Conservation (phyloP, 2,329 filamentous ascomycete species). For the Colletotrichum tanaceti region DNA sequence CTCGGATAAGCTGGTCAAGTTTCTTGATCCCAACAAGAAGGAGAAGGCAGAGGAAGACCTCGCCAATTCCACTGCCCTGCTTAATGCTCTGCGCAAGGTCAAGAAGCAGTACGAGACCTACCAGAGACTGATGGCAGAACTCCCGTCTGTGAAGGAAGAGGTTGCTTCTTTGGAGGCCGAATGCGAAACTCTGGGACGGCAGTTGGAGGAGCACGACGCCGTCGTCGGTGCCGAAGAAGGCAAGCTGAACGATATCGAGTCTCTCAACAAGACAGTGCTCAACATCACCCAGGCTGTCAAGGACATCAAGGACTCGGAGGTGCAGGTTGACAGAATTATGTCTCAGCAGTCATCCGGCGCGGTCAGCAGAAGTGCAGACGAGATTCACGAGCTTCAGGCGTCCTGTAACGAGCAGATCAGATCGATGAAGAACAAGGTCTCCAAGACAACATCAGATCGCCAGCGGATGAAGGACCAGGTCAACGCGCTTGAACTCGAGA, state of each 20-base stretch:
- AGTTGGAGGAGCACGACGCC: constrained; percentile 76
- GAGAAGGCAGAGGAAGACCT: constrained; percentile 71
- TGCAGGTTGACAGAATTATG: constrained; percentile 79
- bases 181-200: constrained; percentile 67
- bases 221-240: constrained; percentile 72
- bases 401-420: constrained; percentile 75
- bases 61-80: constrained; percentile 59
- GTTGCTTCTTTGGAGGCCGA: constrained; percentile 71
- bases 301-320: constrained; percentile 78
- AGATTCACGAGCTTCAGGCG: constrained; percentile 83
- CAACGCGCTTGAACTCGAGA: constrained; percentile 78
- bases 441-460: constrained; percentile 75
- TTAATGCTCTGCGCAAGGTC: constrained; percentile 71
- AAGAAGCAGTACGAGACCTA: constrained; percentile 80
- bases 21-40: constrained; percentile 71
- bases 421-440: constrained; percentile 70
- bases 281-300: constrained; percentile 78
- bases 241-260: constrained; percentile 78
- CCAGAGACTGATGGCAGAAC: constrained; percentile 74
- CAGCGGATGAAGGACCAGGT: constrained; percentile 78
- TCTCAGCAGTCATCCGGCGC: constrained; percentile 80
- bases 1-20: constrained; percentile 73
- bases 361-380: constrained; percentile 77
- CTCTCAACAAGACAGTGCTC: constrained; percentile 78
- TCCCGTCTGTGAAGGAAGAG: constrained; percentile 76